A percentile compares a stretch with the other conserved stretches of the same genome.
Evolutionary conservation across 139 green algal species (phyloP).

Genomic region (Coelastrella sp.): DNA sequence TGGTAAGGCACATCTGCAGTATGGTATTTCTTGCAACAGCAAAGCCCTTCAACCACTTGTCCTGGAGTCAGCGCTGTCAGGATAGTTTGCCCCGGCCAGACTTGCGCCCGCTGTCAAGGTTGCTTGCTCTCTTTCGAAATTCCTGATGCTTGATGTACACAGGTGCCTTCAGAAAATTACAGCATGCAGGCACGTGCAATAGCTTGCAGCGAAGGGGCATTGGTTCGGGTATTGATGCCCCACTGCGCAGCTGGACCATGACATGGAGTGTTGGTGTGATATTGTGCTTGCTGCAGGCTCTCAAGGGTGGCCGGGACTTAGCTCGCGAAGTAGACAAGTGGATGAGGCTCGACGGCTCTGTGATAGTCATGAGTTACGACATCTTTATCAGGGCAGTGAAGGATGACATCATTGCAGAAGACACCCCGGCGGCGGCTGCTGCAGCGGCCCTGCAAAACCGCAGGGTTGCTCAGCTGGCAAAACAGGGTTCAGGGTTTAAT

Average conservation of each 20-base stretch:
- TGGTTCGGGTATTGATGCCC: no score
- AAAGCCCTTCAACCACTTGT: no score
- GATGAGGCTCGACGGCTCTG: background rate
- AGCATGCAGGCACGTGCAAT: no score
- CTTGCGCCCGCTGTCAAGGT: background rate
- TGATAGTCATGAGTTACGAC: constrained; percentile 32
- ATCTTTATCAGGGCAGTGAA: constrained; percentile 7
- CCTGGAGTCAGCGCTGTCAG: no score
- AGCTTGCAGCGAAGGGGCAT: no score
- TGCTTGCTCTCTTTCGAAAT: no score
- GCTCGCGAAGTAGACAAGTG: background rate
- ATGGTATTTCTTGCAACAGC: no score
- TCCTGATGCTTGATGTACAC: no score
- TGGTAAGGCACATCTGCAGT: no score
- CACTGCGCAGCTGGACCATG: background rate
- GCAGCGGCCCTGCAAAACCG: background rate
- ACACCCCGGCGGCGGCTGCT: background rate
- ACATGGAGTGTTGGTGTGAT: background rate
- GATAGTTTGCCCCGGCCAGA: no score
- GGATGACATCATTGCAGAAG: background rate
- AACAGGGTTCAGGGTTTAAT: background rate
- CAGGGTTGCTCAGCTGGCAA: background rate
- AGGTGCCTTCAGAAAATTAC: no score
- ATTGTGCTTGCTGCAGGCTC: background rate
- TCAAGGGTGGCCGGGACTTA: background rate